phyloP scores from a whole-genome alignment of 176 grass and related monocot genomes.

The Aegilops bicornis region DNA sequence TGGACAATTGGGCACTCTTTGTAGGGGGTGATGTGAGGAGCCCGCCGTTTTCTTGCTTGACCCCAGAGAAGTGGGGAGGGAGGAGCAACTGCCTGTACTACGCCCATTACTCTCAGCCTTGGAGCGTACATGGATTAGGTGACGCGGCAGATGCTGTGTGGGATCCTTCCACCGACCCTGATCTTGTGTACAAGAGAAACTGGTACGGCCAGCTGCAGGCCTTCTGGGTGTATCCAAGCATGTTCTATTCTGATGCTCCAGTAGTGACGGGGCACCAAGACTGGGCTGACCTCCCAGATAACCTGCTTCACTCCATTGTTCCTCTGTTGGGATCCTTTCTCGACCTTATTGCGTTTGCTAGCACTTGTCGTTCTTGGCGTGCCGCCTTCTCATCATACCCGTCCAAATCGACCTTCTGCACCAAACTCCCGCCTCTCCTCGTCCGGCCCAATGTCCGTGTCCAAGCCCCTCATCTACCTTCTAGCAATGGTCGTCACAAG shows the following conservation, averaged over 20 bases:
- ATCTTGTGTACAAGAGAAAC: not conserved
- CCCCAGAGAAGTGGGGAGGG: not conserved
- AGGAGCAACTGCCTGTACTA: not conserved
- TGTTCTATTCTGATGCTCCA: not conserved
- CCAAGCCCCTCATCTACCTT: not conserved
- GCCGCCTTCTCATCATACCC: not conserved
- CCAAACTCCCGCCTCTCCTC: not conserved
- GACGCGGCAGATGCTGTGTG: not conserved
- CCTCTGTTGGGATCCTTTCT: not conserved
- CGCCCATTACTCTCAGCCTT: not conserved
- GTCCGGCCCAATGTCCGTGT: not conserved
- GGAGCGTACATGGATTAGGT: not conserved
- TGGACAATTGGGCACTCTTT: not conserved
- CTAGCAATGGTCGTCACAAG: not conserved
- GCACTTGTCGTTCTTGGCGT: not conserved
- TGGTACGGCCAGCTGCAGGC: not conserved
- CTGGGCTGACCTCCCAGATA: not conserved
- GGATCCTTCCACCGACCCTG: not conserved
- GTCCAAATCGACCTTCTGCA: not conserved
- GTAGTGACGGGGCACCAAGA: not conserved
- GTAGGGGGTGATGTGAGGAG: not conserved
- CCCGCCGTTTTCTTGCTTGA: not conserved
- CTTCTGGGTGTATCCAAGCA: not conserved
- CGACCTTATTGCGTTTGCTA: not conserved
- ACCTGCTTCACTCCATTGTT: not conserved